Evolutionary conservation across 371 early-diverging fungal species (phyloP).

Genomic region (Mortierella sp.): DNA sequence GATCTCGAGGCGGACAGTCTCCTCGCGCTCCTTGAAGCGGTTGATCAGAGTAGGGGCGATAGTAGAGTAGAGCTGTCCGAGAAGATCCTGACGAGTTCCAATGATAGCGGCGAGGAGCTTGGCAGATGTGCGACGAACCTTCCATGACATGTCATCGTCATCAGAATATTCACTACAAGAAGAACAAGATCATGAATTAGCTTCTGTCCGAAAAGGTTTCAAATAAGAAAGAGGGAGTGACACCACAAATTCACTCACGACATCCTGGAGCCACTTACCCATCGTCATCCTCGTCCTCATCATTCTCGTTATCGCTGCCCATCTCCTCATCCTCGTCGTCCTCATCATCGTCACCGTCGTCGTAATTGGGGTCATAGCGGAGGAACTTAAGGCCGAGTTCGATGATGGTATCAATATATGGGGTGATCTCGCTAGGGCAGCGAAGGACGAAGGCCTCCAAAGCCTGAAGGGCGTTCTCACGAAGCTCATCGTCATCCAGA

Average conservation of each 20-base stretch:
- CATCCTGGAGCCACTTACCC: slow-evolving; percentile 66
- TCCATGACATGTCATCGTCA: slow-evolving; percentile 91
- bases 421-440: slow-evolving; percentile 81
- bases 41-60: slow-evolving; percentile 82
- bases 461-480: slow-evolving; percentile 89
- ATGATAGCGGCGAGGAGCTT: slow-evolving; percentile 86
- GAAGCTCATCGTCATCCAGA: slow-evolving; percentile 87
- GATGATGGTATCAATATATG: slow-evolving; percentile 75
- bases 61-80: slow-evolving; percentile 71
- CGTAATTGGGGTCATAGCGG: slow-evolving; percentile 93
- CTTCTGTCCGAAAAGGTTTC: slow-evolving; percentile 21
- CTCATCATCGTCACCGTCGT: slow-evolving; percentile 82
- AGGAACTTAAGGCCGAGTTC: slow-evolving; percentile 75
- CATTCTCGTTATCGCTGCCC: slow-evolving; percentile 77
- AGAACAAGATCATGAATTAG: slow-evolving; percentile 5
- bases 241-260: neutral
- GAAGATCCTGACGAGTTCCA: slow-evolving; percentile 78
- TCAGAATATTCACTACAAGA: slow-evolving; percentile 78
- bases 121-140: slow-evolving; percentile 89
- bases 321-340: slow-evolving; percentile 82
- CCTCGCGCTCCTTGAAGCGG: slow-evolving; percentile 93
- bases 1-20: slow-evolving; percentile 90
- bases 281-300: slow-evolving; percentile 82
- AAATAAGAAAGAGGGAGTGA: neutral
- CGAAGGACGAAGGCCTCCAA: slow-evolving; percentile 86